Percentiles rank a stretch among this genome's conserved stretches.
These are phyloP conservation scores for Penicillium canescens DNA, from an alignment of 495 filamentous ascomycete species.

Conservation along the genomic window DNA sequence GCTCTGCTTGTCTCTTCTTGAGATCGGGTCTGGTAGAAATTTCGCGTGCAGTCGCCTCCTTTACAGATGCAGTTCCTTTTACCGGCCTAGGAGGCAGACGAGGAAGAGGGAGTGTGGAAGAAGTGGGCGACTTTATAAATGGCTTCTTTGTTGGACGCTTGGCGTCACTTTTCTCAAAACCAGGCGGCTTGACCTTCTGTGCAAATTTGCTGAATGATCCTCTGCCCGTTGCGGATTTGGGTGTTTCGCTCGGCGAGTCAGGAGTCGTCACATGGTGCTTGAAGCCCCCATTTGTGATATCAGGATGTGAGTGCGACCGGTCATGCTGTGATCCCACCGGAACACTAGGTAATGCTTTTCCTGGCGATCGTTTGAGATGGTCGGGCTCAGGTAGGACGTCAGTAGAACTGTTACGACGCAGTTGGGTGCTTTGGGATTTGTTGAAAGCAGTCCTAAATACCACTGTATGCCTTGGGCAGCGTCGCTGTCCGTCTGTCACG, in stretches of 20 bases:
- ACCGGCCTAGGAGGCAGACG: slow-evolving; percentile 13
- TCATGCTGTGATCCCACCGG: background rate
- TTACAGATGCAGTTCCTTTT: slow-evolving; percentile 22
- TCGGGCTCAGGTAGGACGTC: slow-evolving; percentile 1
- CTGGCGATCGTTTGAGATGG: background rate
- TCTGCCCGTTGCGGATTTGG: slow-evolving; percentile 25
- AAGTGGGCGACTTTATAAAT: slow-evolving; percentile 14
- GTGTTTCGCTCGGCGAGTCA: slow-evolving; percentile 3
- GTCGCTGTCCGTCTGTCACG: slow-evolving; percentile 13
- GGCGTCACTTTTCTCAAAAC: slow-evolving; percentile 25
- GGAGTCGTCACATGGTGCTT: background rate
- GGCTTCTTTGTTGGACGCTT: slow-evolving; percentile 27
- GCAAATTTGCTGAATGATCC: slow-evolving; percentile 34
- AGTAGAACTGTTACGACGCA: slow-evolving; percentile 20
- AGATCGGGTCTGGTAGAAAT: slow-evolving; percentile 6
- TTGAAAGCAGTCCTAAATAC: slow-evolving; percentile 49
- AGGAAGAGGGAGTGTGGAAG: slow-evolving; percentile 6
- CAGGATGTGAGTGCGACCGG: background rate
- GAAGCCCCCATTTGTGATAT: background rate
- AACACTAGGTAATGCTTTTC: background rate
- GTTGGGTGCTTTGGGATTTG: slow-evolving; percentile 40
- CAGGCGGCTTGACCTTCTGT: slow-evolving; percentile 34
- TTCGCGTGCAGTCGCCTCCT: slow-evolving; percentile 22
- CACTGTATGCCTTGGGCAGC: slow-evolving; percentile 40
- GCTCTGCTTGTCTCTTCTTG: slow-evolving; percentile 14